These are phyloP conservation scores for Lonicera japonica DNA, from an alignment of 129 eudicot genomes.

Conservation along the genomic window DNA sequence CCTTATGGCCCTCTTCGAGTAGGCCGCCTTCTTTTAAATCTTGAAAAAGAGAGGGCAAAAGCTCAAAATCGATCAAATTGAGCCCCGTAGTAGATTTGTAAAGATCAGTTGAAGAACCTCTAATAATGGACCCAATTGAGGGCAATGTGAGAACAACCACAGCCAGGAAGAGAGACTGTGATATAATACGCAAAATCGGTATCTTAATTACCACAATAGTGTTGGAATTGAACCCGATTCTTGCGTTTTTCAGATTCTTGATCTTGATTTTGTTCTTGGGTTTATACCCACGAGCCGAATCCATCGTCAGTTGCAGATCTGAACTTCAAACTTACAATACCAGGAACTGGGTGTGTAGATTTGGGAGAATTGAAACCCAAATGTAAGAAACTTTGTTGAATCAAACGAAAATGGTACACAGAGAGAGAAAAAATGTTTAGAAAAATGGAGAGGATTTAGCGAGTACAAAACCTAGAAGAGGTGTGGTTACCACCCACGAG, in stretches of 20 bases:
- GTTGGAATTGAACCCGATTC: slow-evolving; percentile 15
- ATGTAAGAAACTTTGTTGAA: too few relatives aligned
- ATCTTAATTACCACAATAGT: slow-evolving; percentile 41
- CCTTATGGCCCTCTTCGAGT: slow-evolving; percentile 38
- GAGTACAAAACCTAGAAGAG: slow-evolving; percentile 56
- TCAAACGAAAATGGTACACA: too few relatives aligned
- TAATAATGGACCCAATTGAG: slow-evolving; percentile 25
- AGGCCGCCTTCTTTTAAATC: slow-evolving; percentile 50
- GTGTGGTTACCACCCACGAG: slow-evolving; percentile 76
- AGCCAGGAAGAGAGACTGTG: slow-evolving; percentile 45
- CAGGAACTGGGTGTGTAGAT: background rate
- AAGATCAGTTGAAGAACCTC: slow-evolving; percentile 9
- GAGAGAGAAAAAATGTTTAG: background rate
- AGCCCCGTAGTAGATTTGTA: background rate
- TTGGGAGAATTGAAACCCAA: background rate
- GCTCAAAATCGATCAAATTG: background rate
- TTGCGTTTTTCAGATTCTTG: slow-evolving; percentile 13
- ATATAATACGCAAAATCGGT: slow-evolving; percentile 42
- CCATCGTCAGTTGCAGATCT: slow-evolving; percentile 12
- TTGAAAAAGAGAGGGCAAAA: slow-evolving; percentile 26
- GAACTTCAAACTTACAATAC: background rate
- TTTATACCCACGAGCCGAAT: slow-evolving; percentile 30
- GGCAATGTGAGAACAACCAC: slow-evolving; percentile 46
- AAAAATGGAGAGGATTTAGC: slow-evolving; percentile 21
- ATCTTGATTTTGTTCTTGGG: slow-evolving; percentile 1